Conservation (phyloP, 352 stramenopile genomes). For the Pythium diclinum region DNA sequence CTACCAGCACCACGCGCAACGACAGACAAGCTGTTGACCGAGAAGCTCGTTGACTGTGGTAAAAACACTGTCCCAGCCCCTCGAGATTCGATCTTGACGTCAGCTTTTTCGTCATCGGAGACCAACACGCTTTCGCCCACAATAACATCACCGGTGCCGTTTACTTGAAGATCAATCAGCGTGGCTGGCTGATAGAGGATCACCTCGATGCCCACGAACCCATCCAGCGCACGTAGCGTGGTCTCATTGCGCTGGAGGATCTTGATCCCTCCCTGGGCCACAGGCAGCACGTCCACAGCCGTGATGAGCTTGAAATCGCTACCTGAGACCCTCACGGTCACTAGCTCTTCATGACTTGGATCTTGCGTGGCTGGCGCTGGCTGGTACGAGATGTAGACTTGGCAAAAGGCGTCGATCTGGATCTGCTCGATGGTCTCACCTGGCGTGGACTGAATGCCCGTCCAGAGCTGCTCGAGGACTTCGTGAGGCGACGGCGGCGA, state of each 20-base stretch:
- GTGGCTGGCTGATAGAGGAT: not conserved
- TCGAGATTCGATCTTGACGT: not conserved
- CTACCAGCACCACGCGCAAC: not conserved
- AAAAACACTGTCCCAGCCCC: conserved; percentile 7
- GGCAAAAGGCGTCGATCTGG: conserved; percentile 9
- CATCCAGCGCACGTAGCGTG: not conserved
- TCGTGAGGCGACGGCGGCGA: not conserved
- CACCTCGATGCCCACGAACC: conserved; percentile 9
- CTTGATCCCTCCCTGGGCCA: not conserved
- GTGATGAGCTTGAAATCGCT: conserved; percentile 23
- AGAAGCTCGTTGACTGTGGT: not conserved
- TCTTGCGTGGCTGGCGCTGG: not conserved
- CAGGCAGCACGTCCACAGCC: conserved; percentile 1
- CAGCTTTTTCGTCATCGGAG: not conserved
- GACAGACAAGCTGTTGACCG: conserved; percentile 4
- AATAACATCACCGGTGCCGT: conserved; percentile 4
- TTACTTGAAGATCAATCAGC: not conserved
- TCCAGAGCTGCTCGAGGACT: conserved; percentile 12
- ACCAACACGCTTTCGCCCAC: not conserved
- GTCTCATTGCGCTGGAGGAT: not conserved
- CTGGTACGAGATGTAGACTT: conserved; percentile 12
- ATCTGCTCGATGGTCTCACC: conserved; percentile 1
- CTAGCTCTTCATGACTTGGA: not conserved
- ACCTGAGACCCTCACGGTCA: conserved; percentile 6
- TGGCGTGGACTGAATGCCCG: not conserved